Evolutionary conservation across 106 monocot species (phyloP), one percentile per base, ranked within the genome.

Genomic region (Chionographis japonica): DNA sequence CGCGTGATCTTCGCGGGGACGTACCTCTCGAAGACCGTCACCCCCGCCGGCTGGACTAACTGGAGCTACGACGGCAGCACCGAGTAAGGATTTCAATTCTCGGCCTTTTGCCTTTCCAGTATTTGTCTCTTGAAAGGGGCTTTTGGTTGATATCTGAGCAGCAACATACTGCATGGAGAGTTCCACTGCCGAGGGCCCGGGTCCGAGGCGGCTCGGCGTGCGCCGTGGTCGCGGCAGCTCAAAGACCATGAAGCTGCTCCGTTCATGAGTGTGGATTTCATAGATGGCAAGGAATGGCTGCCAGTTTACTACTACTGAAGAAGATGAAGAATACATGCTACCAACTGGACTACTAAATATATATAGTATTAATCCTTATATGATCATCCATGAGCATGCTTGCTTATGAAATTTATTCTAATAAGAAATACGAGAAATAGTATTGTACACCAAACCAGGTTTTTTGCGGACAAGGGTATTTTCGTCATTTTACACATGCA

Each of bases 11-110:
- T 88, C 61, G 63, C 79, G 15, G 73, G 75, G 17, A 91, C 91
- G 19, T 95, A 95, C 56, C 81, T 95, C 63, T 91, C 95, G 20
- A 91, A 69, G 75, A 90, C 91, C 79, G 68, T 95, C 49, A 73
- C 66, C 5, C 84, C 95, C 4, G 68, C 71, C 2, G 91, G 95
- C 4, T 95, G 95, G 95, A 88, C 86, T 41, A 86, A 71, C 73
- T 91, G 88, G 91, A 88, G 81, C 69, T 95, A 88, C 56, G 71
- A 70, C n/a, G 95, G 86, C 50, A 50, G 37, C 53, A 70, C 85
- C 6, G 71, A 81, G 91, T 88, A 81, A 79, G 71, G 17, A 8
- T 12, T 27, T 13, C 56, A 59, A 59, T 35, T 35, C 3, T 12
- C 3, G 9, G 3, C 4, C 4, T 53, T 10, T 57, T 13, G 53